Percentiles rank a stretch among this genome's conserved stretches.
These are phyloP conservation scores for Calonectria hawksworthii DNA, from an alignment of 2,329 filamentous ascomycete species.

Conservation along the genomic window DNA sequence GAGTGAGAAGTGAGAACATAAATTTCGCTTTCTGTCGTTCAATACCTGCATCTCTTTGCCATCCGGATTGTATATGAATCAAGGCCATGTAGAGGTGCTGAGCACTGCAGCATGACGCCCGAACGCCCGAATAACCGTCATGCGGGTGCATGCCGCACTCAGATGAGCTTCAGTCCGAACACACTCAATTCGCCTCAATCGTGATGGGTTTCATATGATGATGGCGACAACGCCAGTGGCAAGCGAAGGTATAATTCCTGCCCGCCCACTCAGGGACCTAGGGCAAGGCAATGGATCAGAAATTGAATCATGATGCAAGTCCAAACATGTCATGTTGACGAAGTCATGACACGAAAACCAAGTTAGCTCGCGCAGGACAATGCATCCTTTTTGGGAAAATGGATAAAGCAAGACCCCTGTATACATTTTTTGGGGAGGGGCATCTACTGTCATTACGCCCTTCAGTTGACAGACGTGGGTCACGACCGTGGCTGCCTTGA, in stretches of 20 bases:
- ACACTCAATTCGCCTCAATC: neutral
- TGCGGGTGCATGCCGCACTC: neutral
- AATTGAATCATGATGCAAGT: neutral
- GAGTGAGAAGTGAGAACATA: conserved; percentile 31
- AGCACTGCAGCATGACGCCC: neutral
- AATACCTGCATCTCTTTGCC: neutral
- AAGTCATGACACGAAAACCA: neutral
- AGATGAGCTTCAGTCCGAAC: neutral
- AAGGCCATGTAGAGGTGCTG: no score
- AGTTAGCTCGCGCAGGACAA: neutral
- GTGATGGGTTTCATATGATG: neutral
- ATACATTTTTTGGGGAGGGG: neutral
- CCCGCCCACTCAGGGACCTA: neutral
- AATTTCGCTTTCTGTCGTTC: conserved; percentile 25
- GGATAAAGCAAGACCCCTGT: neutral
- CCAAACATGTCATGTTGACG: neutral
- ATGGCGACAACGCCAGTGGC: neutral
- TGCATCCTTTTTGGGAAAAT: neutral
- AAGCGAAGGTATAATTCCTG: neutral
- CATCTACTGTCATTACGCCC: conserved; percentile 31
- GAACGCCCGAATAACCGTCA: neutral
- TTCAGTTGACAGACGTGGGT: conserved; percentile 37
- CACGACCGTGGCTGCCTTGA: conserved; percentile 16
- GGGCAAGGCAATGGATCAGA: neutral
- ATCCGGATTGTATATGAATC: neutral